These are phyloP conservation scores for Agarophyton chilense DNA, from an alignment of 23 red algal genomes.

Conservation along the genomic window DNA sequence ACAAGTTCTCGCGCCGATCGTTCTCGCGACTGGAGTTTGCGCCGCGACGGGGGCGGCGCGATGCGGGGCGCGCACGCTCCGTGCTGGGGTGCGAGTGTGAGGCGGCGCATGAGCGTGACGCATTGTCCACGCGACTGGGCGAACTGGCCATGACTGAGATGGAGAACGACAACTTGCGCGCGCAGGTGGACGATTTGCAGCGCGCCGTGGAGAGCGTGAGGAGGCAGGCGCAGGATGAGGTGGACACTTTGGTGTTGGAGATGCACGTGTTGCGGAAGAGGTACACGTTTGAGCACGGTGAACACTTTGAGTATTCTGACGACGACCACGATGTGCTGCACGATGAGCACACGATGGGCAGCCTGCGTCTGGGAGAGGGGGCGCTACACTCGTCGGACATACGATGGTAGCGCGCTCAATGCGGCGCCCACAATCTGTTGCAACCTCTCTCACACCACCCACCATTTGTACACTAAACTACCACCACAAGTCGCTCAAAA, in stretches of 20 bases:
- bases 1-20: not conserved
- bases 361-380: not conserved
- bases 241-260: conserved; percentile 8
- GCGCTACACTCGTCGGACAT: not conserved
- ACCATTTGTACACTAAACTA: no score
- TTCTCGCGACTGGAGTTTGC: not conserved
- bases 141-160: conserved; percentile 34
- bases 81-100: conserved; percentile 3
- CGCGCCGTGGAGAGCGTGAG: not conserved
- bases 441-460: no score
- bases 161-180: not conserved
- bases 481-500: no score
- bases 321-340: not conserved
- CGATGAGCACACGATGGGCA: not conserved
- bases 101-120: not conserved
- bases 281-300: not conserved
- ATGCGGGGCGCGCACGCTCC: not conserved
- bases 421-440: no score
- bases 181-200: conserved; percentile 9
- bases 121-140: not conserved
- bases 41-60: not conserved
- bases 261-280: conserved; percentile 4
- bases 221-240: conserved; percentile 2
- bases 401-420: no score
- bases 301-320: not conserved